Evolutionary conservation across 2,329 filamentous ascomycete genomes (phyloP), one percentile per base, ranked within the genome.

Genomic region (Colletotrichum orbiculare): DNA sequence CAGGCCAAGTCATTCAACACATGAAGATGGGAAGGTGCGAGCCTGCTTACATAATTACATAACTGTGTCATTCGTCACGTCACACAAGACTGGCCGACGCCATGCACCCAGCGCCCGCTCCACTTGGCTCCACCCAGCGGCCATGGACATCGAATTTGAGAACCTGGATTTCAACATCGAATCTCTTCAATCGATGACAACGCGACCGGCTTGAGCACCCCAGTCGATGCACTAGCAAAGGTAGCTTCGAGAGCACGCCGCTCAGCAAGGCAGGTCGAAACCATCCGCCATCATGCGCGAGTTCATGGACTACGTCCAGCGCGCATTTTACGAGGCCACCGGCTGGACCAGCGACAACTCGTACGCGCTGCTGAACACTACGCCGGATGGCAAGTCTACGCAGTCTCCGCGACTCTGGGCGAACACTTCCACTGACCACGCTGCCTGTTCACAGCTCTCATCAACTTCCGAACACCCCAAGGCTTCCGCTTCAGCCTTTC

Each of bases 301-400:
- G 81, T 97, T 97, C 83, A 97, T 97, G 93, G 94, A 97, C 81
- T 95, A 96, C 83, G 91, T 97, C 82, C 93, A 97, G 80, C 87
- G 91, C 80, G 92, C 93, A 73, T 97, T 97, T 81, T 92, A 93
- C 77, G 86, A 91, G 76, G 90, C 91, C 61, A 94, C 94, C 49
- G 87, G 91, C 76, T 97, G 94, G 94, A 92, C 94, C 75, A 85
- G 89, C 73, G 93, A 97, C 82, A 97, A 97, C 79, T 96, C 92
- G 66, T 97, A 97, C 81, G 90, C 92, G 71, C 88, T 90, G 69
- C 83, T 97, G 73, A 97, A 94, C 71, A 89, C 91, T 63, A 96
- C 93, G 4, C 89, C 93, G 52, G 88, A 93, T 82, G 92, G 91
- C 92, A 82, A 69, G 79, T 71, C 55, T 66, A 54, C 50, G 10